Evolutionary conservation across 1,284 basidiomycete species (phyloP), one percentile per base, ranked within the genome.

Genomic region (Schizophyllum commune): DNA sequence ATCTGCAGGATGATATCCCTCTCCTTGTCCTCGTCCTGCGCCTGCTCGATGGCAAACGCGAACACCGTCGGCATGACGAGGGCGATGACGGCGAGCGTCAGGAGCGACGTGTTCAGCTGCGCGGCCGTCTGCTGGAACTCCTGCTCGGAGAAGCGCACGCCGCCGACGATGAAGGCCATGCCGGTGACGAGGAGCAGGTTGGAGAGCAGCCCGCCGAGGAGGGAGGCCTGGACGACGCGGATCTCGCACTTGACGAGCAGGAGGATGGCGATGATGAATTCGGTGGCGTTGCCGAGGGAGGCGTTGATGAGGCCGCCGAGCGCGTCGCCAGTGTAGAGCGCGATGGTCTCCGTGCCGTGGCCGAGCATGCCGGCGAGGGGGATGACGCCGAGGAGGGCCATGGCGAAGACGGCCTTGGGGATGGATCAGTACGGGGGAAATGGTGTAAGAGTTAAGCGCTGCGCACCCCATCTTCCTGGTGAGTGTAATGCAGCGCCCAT

Each of bases 21-120:
- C 32, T 20, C 53, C 54, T 32, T 52, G 19, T 21, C 53, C 5
- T 57, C 9, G 52, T 5, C 58, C 15, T 13, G 11, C 53, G 53
- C 20, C 53, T 55, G 27, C 53, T 21, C 9, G n/a, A 33, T 55
- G 5, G 52, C 8, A 7, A 58, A 71, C 58, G 80, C 72, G 65
- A 83, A 88, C 1, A 85, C 86, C 13, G 84, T 84, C 4, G 93
- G 93, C 3, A 96, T 77, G 15, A 94, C 78, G 56, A 94, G 84
- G 11, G 88, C 90, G 67, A 89, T 84, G 55, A 91, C 89, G 60
- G 87, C 86, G 61, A 94, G 78, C n/a, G 86, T 88, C 63, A 96
- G 72, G 32, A 95, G 75, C 7, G 90, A 88, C 15, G 89, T 87
- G 71, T 94, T 92, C 63, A 92, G 74, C 73, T 95, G 92, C 2